Conservation (phyloP, 192 early-diverging fungal genomes). For the Coemansia sp. region DNA sequence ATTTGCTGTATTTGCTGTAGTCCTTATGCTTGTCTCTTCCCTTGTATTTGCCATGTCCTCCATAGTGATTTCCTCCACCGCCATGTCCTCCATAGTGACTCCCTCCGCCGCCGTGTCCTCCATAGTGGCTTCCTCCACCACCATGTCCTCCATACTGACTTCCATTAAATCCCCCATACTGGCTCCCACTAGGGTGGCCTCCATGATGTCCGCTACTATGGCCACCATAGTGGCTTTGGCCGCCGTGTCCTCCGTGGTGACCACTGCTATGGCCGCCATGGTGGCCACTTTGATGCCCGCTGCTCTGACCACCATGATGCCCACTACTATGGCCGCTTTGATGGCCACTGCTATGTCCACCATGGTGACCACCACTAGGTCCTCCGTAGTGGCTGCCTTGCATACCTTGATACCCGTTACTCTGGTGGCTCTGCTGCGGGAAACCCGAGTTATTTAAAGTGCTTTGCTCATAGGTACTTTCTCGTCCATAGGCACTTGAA, state of each 20-base stretch:
- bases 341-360: background rate
- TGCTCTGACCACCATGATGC: slow-evolving; percentile 3
- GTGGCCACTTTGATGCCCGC: background rate
- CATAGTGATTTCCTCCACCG: background rate
- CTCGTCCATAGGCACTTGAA: background rate
- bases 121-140: background rate
- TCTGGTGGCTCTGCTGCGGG: slow-evolving; percentile 1
- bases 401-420: slow-evolving; percentile 3
- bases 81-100: slow-evolving; percentile 1
- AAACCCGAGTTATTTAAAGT: background rate
- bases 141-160: slow-evolving; percentile 11
- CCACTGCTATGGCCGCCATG: background rate
- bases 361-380: background rate
- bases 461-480: background rate
- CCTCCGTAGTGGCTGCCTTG: slow-evolving; percentile 8
- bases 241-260: slow-evolving; percentile 2
- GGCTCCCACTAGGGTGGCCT: background rate
- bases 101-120: background rate
- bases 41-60: background rate
- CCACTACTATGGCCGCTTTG: background rate
- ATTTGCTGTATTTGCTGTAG: slow-evolving; percentile 16
- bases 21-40: background rate
- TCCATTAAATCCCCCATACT: background rate
- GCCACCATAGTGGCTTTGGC: background rate
- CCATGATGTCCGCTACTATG: slow-evolving; percentile 6